Evolutionary conservation across 2,329 filamentous ascomycete species (phyloP).

Genomic region (Epichloe festucae): DNA sequence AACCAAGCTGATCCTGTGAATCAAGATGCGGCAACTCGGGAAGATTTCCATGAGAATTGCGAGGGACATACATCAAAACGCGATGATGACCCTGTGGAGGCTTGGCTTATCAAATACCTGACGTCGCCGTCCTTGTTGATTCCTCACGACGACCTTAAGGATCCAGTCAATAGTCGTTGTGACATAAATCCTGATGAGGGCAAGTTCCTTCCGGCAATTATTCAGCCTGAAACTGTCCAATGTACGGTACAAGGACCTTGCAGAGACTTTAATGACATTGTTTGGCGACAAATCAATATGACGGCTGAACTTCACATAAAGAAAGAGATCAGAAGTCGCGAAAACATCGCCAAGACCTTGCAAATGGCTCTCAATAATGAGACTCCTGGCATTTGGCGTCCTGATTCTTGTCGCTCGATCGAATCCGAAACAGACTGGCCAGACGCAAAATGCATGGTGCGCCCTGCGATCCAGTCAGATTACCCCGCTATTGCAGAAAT

Average conservation of each 20-base stretch:
- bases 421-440: conserved; percentile 12
- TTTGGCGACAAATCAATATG: conserved; percentile 18
- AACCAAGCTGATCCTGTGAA: background rate
- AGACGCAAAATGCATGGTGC: conserved; percentile 24
- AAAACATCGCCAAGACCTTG: conserved; percentile 7
- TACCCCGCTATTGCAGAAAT: conserved; percentile 27
- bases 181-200: conserved; percentile 28
- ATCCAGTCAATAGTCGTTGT: conserved; percentile 2
- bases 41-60: background rate
- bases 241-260: conserved; percentile 1
- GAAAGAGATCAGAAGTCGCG: conserved; percentile 13
- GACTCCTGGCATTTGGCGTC: too few relatives aligned
- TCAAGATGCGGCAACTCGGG: background rate
- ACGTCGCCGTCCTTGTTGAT: background rate
- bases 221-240: conserved; percentile 18
- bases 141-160: background rate
- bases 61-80: background rate
- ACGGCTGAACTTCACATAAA: conserved; percentile 15
- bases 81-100: background rate
- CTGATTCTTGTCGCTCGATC: background rate
- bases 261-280: conserved; percentile 7
- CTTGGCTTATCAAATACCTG: conserved; percentile 1
- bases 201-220: conserved; percentile 18
- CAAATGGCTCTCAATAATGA: background rate
- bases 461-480: conserved; percentile 27